A percentile compares a stretch with the other conserved stretches of the same genome.
Evolutionary conservation across 371 early-diverging fungal species (phyloP).

Genomic region (Mucor velutinosus): DNA sequence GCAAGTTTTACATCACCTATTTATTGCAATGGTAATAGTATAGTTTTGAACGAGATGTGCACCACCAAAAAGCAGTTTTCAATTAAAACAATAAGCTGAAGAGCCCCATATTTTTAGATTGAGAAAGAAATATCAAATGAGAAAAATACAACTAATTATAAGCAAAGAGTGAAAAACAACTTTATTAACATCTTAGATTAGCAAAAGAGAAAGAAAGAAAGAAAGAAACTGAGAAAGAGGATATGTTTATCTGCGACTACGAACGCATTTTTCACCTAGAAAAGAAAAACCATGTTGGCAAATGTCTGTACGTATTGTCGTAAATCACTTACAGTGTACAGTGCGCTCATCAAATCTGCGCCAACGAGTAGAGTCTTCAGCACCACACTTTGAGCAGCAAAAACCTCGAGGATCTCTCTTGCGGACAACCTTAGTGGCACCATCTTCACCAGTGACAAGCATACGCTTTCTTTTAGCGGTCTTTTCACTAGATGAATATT

Average conservation of each 20-base stretch:
- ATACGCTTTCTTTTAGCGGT: slow-evolving; percentile 20
- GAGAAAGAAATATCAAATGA: no score
- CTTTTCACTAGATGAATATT: slow-evolving; percentile 16
- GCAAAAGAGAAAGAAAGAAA: neutral
- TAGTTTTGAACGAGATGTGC: no score
- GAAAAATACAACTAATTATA: neutral
- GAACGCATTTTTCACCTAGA: neutral
- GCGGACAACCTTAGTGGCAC: slow-evolving; percentile 17
- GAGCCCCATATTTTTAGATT: no score
- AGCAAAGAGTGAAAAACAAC: neutral
- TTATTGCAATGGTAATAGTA: no score
- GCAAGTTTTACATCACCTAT: no score
- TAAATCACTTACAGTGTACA: neutral
- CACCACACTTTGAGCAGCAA: slow-evolving; percentile 9
- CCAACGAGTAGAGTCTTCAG: slow-evolving; percentile 29
- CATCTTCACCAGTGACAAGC: slow-evolving; percentile 20
- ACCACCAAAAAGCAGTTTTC: no score
- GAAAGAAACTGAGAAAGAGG: neutral
- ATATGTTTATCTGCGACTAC: neutral
- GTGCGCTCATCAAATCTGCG: neutral
- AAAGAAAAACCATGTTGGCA: neutral
- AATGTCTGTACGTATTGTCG: neutral
- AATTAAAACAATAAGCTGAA: no score
- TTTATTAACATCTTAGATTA: neutral
- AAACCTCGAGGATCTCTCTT: slow-evolving; percentile 15